Evolutionary conservation across 2,329 filamentous ascomycete genomes (phyloP).

Genomic region (Pseudovirgaria hyperparasitica): DNA sequence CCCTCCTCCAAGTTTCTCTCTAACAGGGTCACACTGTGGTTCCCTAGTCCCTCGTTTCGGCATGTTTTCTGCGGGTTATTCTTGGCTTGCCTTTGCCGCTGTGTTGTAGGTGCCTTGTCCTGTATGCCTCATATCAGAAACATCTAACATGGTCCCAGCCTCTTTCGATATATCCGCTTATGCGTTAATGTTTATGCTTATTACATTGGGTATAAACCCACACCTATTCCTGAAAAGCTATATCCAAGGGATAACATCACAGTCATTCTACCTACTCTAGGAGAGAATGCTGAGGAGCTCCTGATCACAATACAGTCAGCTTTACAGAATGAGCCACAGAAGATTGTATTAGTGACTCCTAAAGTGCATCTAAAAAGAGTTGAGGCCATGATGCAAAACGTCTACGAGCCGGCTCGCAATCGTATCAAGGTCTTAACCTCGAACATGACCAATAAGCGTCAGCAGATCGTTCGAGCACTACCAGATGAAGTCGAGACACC

Average conservation of each 20-base stretch:
- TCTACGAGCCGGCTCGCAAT: conserved; percentile 28
- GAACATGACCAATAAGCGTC: conserved; percentile 83
- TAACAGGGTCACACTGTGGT: too few relatives aligned
- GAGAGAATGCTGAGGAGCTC: conserved; percentile 73
- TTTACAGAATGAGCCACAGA: conserved; percentile 53
- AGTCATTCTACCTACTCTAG: conserved; percentile 86
- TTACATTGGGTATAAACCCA: conserved; percentile 79
- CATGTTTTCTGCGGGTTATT: too few relatives aligned
- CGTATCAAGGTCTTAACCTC: conserved; percentile 65
- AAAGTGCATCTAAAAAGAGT: conserved; percentile 62
- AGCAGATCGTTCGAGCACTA: conserved; percentile 85
- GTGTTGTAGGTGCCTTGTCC: too few relatives aligned
- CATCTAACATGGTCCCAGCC: too few relatives aligned
- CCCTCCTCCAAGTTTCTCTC: too few relatives aligned
- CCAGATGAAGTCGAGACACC: conserved; percentile 69
- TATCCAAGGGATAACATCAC: conserved; percentile 82
- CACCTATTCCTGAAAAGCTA: conserved; percentile 64
- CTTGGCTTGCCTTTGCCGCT: too few relatives aligned
- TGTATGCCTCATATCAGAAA: too few relatives aligned
- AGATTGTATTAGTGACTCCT: conserved; percentile 79
- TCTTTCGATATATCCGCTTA: conserved; percentile 78
- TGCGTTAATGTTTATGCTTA: conserved; percentile 77
- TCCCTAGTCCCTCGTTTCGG: too few relatives aligned
- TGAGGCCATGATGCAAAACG: conserved; percentile 40
- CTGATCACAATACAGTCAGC: conserved; percentile 70